A percentile compares a stretch with the other conserved stretches of the same genome.
Evolutionary conservation across 805 yeast species (phyloP).

Genomic region (Candida parachauliodes): DNA sequence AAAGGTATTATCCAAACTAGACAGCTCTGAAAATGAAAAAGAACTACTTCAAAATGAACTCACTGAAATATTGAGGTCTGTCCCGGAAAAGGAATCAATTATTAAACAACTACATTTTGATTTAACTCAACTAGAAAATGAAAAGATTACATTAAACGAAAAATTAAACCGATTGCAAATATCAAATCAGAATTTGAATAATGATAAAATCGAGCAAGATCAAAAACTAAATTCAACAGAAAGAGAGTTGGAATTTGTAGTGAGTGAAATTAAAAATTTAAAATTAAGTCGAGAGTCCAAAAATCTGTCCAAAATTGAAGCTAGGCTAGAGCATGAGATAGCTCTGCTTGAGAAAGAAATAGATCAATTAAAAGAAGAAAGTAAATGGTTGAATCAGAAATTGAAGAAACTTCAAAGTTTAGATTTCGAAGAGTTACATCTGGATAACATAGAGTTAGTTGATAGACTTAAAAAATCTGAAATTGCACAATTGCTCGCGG

Average conservation of each 20-base stretch:
- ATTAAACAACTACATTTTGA: not conserved
- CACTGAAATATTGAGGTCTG: not conserved
- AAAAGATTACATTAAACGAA: not conserved
- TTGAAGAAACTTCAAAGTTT: not conserved
- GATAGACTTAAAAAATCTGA: conserved; percentile 1
- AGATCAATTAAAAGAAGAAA: not conserved
- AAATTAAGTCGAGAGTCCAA: not conserved
- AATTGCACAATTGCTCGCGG: not conserved
- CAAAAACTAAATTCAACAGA: not conserved
- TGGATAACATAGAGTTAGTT: conserved; percentile 5
- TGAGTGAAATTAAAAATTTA: not conserved
- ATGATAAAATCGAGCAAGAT: not conserved
- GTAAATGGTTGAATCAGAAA: not conserved
- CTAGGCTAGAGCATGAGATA: not conserved
- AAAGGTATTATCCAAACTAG: not conserved
- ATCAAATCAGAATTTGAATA: not conserved
- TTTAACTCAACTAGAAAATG: conserved; percentile 1
- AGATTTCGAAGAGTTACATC: conserved; percentile 3
- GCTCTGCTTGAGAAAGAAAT: not conserved
- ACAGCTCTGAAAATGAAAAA: not conserved
- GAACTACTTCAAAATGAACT: not conserved
- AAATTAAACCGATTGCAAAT: not conserved
- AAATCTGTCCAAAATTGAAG: not conserved
- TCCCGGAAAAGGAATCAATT: not conserved
- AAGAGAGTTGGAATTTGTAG: not conserved